Evolutionary conservation across 2,329 filamentous ascomycete genomes (phyloP).

Genomic region (Coleophoma eucalyptorum): DNA sequence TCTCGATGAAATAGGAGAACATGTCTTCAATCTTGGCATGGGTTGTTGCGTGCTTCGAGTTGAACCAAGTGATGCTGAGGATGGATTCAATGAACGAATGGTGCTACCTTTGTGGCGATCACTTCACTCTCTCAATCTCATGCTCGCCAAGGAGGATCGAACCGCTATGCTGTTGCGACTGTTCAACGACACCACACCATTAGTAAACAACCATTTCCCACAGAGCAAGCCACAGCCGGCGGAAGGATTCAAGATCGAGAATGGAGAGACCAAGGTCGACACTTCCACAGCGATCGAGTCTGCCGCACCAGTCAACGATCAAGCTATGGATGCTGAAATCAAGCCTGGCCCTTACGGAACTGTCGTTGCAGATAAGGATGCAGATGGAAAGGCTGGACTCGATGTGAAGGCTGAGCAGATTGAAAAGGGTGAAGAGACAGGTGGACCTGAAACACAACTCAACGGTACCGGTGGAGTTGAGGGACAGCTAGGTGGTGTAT

Average conservation of each 20-base stretch:
- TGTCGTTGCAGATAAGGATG: conserved; percentile 12
- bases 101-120: conserved; percentile 93
- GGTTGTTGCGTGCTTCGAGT: conserved; percentile 89
- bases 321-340: conserved; percentile 8
- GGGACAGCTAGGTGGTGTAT: conserved; percentile 12
- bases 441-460: conserved; percentile 12
- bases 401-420: conserved; percentile 20
- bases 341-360: conserved; percentile 19
- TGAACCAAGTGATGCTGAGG: conserved; percentile 63
- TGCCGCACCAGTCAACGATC: conserved; percentile 10
- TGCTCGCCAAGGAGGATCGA: conserved; percentile 96
- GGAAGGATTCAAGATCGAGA: conserved; percentile 17
- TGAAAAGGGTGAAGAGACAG: conserved; percentile 16
- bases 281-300: conserved; percentile 15
- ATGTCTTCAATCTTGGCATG: conserved; percentile 75
- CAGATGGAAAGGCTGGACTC: conserved; percentile 1
- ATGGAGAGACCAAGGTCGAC: conserved; percentile 18
- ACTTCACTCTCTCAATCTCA: conserved; percentile 86
- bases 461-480: conserved; percentile 12
- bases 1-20: conserved; percentile 84
- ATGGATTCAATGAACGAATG: conserved; percentile 71
- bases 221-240: conserved; percentile 10
- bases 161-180: conserved; percentile 87
- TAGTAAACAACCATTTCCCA: conserved; percentile 54
- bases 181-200: conserved; percentile 83